Evolutionary conservation across 2,329 filamentous ascomycete species (phyloP).

Genomic region (Mycosphaerella arachidis): DNA sequence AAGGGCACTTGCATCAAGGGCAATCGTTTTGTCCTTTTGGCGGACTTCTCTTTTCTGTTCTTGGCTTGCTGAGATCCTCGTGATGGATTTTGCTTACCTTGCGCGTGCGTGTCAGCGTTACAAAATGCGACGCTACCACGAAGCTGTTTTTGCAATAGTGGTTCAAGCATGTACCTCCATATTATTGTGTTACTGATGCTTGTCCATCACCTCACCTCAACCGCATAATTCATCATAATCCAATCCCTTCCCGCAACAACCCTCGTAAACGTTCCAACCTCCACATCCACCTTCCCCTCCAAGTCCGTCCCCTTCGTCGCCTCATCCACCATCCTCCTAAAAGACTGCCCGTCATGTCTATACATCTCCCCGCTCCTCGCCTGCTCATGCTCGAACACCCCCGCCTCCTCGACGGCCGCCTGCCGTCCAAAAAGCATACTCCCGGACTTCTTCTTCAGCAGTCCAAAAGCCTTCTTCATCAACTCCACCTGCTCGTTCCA

Average conservation of each 20-base stretch:
- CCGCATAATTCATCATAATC: not conserved
- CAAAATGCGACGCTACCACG: no score
- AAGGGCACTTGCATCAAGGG: no score
- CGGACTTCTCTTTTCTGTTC: no score
- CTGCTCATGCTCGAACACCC: constrained; percentile 19
- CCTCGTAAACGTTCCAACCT: constrained; percentile 14
- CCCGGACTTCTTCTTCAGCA: constrained; percentile 34
- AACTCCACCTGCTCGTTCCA: constrained; percentile 38
- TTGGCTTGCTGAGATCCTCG: no score
- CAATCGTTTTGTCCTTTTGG: no score
- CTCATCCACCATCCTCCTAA: constrained; percentile 37
- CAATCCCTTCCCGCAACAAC: not conserved
- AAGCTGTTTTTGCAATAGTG: no score
- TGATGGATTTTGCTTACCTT: no score
- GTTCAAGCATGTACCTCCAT: no score
- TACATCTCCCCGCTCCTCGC: constrained; percentile 27
- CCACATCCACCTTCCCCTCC: constrained; percentile 33
- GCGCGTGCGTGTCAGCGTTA: no score
- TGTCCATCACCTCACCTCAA: not conserved
- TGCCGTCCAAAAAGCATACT: constrained; percentile 40
- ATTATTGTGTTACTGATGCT: no score
- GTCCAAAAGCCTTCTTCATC: constrained; percentile 30
- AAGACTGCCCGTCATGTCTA: constrained; percentile 37
- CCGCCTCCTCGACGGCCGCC: constrained; percentile 32
- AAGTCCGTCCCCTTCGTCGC: constrained; percentile 37